Evolutionary conservation across 306 rosid genomes (phyloP), one percentile per base, ranked within the genome.

Genomic region (Gillenia trifoliata): DNA sequence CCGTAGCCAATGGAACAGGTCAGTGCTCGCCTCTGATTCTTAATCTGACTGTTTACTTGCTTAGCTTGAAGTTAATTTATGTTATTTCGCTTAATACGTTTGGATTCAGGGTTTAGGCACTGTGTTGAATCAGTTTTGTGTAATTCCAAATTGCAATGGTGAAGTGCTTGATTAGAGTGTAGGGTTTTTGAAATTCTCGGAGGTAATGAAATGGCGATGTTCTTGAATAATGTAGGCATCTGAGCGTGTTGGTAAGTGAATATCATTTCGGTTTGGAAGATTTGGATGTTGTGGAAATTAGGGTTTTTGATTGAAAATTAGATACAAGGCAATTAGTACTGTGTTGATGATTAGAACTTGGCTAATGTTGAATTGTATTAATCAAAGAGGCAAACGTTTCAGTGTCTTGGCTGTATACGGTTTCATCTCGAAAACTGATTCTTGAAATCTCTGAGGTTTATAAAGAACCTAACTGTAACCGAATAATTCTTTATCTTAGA

Each of bases 1-100:
- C 88, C 3, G 29, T 89, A 25, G 77, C 65, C 31, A 56, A 54
- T 31, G 82, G 63, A 73, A 76, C 77, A 81, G 86, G 84, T 82
- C 43, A 45, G 40, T 65, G 3, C 49, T 59, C 25, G 10, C 13
- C 29, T 68, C 52, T 36, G 4, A 17, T 73, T 56, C 49, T 57
- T 45, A 62, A 23, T 57, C 17, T 13, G 36, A 64, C 29, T 55
- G 26, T 4, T 64, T 65, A 38, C 7, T 34, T 0, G 29, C 41
- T 10, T 30, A 45, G 56, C 3, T 43, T 3, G 8, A 59, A 13
- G 11, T n/a, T 55, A 20, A 25, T 66, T 25, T 31, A 16, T 68
- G 52, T 40, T 33, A 20, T 25, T 33, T 41, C 25, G 49, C 10
- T 75, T 15, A 6, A 20, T 56, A 75, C 47, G 22, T 64, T 54